A percentile compares a stretch with the other conserved stretches of the same genome.
phyloP scores from a whole-genome alignment of 805 yeast species.

The Yarrowia keelungensis region DNA sequence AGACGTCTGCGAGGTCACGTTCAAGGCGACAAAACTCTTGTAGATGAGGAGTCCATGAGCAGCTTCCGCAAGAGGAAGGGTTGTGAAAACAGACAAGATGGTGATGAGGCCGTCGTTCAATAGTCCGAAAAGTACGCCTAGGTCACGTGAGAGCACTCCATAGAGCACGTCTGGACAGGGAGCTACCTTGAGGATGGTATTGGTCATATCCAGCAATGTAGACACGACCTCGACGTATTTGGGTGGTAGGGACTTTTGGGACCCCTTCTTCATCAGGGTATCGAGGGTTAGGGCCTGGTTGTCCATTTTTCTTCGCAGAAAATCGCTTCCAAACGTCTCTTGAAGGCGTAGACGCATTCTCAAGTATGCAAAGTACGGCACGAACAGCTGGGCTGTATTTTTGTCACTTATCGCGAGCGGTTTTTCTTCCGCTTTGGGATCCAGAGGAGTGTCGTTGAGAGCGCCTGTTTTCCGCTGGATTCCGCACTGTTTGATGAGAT shows the following conservation, averaged over 20 bases:
- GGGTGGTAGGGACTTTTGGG: background rate
- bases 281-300: background rate
- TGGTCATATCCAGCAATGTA: slow-evolving; percentile 1
- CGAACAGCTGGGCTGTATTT: background rate
- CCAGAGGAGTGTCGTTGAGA: slow-evolving; percentile 6
- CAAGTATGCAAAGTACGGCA: slow-evolving; percentile 6
- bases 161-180: slow-evolving; percentile 12
- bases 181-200: background rate
- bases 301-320: slow-evolving; percentile 1
- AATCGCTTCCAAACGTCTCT: background rate
- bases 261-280: background rate
- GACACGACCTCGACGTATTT: slow-evolving; percentile 8
- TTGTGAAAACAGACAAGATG: slow-evolving; percentile 17
- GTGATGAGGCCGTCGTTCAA: slow-evolving; percentile 8
- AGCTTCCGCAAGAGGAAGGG: background rate
- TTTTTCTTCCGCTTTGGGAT: background rate
- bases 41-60: slow-evolving; percentile 1
- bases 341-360: background rate
- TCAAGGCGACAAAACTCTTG: slow-evolving; percentile 15
- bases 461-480: background rate
- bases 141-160: background rate
- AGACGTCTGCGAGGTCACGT: slow-evolving; percentile 5
- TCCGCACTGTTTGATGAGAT: slow-evolving; percentile 2
- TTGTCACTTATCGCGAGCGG: background rate
- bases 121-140: background rate